These are phyloP conservation scores for Cyberlindnera lachancei DNA, from an alignment of 805 yeast species.

Conservation along the genomic window DNA sequence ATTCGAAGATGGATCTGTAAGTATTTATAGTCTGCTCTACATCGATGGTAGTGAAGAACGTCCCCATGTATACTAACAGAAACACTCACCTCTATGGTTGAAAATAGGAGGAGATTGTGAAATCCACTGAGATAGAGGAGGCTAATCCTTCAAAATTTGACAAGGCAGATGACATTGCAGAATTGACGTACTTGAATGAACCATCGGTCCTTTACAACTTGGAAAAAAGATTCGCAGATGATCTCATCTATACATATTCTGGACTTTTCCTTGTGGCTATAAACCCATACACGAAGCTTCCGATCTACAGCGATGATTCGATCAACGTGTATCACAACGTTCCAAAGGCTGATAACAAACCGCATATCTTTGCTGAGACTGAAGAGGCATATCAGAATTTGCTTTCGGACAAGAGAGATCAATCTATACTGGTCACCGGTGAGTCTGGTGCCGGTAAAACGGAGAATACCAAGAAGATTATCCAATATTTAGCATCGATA, in stretches of 20 bases:
- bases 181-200: slow-evolving; percentile 86
- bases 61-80: slow-evolving; percentile 10
- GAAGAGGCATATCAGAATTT: slow-evolving; percentile 80
- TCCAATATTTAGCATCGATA: slow-evolving; percentile 82
- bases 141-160: slow-evolving; percentile 90
- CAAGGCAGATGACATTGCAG: slow-evolving; percentile 91
- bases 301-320: slow-evolving; percentile 58
- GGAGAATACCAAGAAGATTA: slow-evolving; percentile 90
- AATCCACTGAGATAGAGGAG: slow-evolving; percentile 41
- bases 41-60: no score
- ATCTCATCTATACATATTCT: slow-evolving; percentile 84
- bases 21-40: slow-evolving; percentile 3
- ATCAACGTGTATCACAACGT: slow-evolving; percentile 48
- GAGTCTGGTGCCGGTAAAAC: slow-evolving; percentile 99
- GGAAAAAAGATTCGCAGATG: slow-evolving; percentile 66
- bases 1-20: slow-evolving; percentile 31
- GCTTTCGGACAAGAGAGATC: slow-evolving; percentile 62
- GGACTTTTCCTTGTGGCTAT: slow-evolving; percentile 94
- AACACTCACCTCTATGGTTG: no score
- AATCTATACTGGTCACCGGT: slow-evolving; percentile 94
- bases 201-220: slow-evolving; percentile 90
- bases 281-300: slow-evolving; percentile 76
- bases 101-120: slow-evolving; percentile 28
- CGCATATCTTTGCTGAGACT: slow-evolving; percentile 88
- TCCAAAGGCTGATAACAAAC: slow-evolving; percentile 44